Percentiles rank a stretch among this genome's conserved stretches.
Conservation (phyloP, 1,139 yeast genomes). For the Yamadazyma oceani region DNA sequence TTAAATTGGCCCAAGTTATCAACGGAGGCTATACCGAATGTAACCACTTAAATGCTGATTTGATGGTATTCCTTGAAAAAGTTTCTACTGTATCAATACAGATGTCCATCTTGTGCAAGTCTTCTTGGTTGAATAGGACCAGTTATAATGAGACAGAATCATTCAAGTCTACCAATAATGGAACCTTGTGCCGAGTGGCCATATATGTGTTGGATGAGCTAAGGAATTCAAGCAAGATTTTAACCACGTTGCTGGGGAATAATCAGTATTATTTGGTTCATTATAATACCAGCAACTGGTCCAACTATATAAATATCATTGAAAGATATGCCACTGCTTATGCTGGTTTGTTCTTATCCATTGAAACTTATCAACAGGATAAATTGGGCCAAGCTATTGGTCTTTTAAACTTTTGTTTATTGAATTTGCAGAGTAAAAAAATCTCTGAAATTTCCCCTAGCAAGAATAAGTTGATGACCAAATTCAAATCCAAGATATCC, state of each 20-base stretch:
- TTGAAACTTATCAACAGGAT: conserved; percentile 43
- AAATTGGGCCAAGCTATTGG: conserved; percentile 47
- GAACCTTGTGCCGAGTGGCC: conserved; percentile 43
- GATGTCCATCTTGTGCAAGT: conserved; percentile 39
- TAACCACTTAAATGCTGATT: conserved; percentile 16
- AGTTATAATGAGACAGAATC: conserved; percentile 28
- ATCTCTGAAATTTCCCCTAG: conserved; percentile 16
- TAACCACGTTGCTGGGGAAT: conserved; percentile 15
- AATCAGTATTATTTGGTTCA: conserved; percentile 13
- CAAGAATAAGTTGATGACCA: conserved; percentile 16
- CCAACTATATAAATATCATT: conserved; percentile 30
- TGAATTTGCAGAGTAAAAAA: conserved; percentile 40
- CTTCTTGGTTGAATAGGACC: conserved; percentile 40
- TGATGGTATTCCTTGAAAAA: conserved; percentile 27
- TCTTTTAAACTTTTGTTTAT: conserved; percentile 36
- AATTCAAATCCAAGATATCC: conserved; percentile 28
- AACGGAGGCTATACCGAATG: conserved; percentile 11
- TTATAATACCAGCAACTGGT: conserved; percentile 27
- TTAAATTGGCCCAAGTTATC: conserved; percentile 20
- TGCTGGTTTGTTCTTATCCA: conserved; percentile 43
- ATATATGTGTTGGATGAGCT: conserved; percentile 39
- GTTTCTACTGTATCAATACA: conserved; percentile 36
- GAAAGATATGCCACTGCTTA: conserved; percentile 41
- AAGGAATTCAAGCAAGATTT: conserved; percentile 19
- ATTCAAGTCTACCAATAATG: conserved; percentile 36